Base-by-base conservation (phyloP, 2,329 filamentous ascomycete species). In the Fusarium xyrophilum region DNA sequence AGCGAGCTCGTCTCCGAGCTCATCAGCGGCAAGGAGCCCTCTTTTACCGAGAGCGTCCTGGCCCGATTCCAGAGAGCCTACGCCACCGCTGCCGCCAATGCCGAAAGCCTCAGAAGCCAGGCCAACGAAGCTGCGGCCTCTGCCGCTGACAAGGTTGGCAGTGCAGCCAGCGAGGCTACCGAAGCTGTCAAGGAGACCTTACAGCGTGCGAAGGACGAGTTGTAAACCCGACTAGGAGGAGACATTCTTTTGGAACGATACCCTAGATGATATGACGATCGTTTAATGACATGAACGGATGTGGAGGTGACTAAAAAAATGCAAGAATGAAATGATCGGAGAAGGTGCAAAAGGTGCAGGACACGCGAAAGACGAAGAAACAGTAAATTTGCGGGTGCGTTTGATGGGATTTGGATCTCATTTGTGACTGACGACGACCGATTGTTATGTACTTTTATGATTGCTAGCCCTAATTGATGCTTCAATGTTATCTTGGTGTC, bases 11-110 rank as follows among this genome's bases (percentile, higher is more conserved):
- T 97, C 17, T 91, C 90, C 3, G 93, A 96, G 77, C 82, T 96
- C 2, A 83, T 97, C 17, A 80, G 85, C 40, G 93, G 91, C 55
- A 93, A 90, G 76, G 93, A 96, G 75, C 89, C 92, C 1, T 88
- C 89, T 17, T 96, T 93, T 73, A 93, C 90, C 0, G 91, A 96
- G 74, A 93, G 91, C 62, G 90, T 95, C 6, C 88, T 93, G 79
- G 88, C 83, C 54, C 87, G 91, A 53, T 84, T 97, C 15, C 86
- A 87, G 58, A 89, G 86, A 6, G 91, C 88, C 1, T 96, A 95
- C 74, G 87, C 88, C 27, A 92, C 89, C 0, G 90, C 88, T 3
- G 80, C 86, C 4, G 83, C 87, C 1, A 88, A 83, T 1, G 81
- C 85, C 11, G 83, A 83, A 14, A 84, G 81, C 61, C 63, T 79